Conservation (phyloP, 2,329 filamentous ascomycete genomes). For the Fusarium sp. region DNA sequence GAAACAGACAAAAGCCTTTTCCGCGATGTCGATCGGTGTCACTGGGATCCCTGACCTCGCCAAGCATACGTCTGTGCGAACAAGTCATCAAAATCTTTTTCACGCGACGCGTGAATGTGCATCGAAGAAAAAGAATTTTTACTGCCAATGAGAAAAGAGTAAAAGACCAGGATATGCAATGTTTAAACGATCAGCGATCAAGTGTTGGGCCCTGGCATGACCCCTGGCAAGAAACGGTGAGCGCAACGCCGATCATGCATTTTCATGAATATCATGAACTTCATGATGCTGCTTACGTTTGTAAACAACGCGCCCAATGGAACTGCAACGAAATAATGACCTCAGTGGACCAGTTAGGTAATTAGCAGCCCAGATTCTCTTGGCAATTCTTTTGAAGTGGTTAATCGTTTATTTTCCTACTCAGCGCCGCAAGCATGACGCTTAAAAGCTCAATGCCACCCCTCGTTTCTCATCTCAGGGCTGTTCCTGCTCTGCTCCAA, state of each 20-base stretch:
- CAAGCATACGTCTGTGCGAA: not conserved
- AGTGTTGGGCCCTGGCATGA: conserved; percentile 3
- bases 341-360: conserved; percentile 30
- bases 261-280: conserved; percentile 45
- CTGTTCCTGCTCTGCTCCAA: not conserved
- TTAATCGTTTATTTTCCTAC: not conserved
- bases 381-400: conserved; percentile 5
- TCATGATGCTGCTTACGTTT: conserved; percentile 38
- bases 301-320: conserved; percentile 29
- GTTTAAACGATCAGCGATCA: not conserved
- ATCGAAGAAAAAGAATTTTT: not conserved
- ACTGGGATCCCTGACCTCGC: not conserved
- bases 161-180: not conserved
- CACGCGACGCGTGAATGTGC: conserved; percentile 3
- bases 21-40: too few relatives aligned
- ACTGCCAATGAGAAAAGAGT: not conserved
- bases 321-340: conserved; percentile 7
- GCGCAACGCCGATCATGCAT: conserved; percentile 35
- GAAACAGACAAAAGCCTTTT: too few relatives aligned
- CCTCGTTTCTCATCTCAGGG: not conserved
- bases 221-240: conserved; percentile 38
- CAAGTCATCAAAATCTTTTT: not conserved
- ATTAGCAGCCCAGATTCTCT: conserved; percentile 18
- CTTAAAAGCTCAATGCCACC: conserved; percentile 18
- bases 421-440: not conserved